A percentile compares a stretch with the other conserved stretches of the same genome.
These are phyloP conservation scores for Collybia mongolica DNA, from an alignment of 768 basidiomycete genomes.

Conservation along the genomic window DNA sequence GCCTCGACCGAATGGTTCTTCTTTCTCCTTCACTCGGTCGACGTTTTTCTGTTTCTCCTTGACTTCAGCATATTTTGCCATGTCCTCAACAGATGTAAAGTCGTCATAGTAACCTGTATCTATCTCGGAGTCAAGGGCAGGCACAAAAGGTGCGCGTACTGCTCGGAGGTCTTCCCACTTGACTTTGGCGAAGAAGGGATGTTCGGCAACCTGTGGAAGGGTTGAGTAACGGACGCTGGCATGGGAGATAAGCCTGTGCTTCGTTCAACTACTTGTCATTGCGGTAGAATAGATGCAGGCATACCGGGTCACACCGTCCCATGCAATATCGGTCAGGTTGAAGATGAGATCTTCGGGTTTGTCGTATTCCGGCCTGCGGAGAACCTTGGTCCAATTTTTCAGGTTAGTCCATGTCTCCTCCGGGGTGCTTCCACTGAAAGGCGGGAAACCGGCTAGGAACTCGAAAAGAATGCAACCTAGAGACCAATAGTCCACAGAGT, in stretches of 20 bases:
- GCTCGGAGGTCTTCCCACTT: constrained; percentile 81
- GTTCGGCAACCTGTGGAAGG: constrained; percentile 66
- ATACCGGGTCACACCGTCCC: constrained; percentile 90
- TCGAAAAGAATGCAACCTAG: constrained; percentile 98
- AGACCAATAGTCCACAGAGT: constrained; percentile 98
- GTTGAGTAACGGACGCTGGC: constrained; percentile 77
- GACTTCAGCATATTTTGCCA: constrained; percentile 99
- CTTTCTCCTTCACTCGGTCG: constrained; percentile 87
- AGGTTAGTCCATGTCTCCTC: constrained; percentile 99
- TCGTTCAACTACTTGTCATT: background rate
- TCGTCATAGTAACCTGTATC: constrained; percentile 97
- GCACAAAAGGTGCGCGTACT: constrained; percentile 86
- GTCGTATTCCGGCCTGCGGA: constrained; percentile 93
- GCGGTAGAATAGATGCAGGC: background rate
- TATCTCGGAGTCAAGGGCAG: constrained; percentile 89
- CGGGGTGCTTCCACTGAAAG: constrained; percentile 92
- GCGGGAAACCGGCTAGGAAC: constrained; percentile 95
- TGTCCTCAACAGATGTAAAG: constrained; percentile 85
- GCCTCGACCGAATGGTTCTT: constrained; percentile 66
- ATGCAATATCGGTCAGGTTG: constrained; percentile 90
- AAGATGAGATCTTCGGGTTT: constrained; percentile 95
- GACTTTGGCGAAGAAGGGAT: constrained; percentile 80
- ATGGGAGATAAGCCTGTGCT: constrained; percentile 78
- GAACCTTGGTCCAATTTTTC: constrained; percentile 94
- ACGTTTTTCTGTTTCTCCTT: constrained; percentile 96